Base-by-base conservation (phyloP, 495 filamentous ascomycete species). In the Neurospora africana region DNA sequence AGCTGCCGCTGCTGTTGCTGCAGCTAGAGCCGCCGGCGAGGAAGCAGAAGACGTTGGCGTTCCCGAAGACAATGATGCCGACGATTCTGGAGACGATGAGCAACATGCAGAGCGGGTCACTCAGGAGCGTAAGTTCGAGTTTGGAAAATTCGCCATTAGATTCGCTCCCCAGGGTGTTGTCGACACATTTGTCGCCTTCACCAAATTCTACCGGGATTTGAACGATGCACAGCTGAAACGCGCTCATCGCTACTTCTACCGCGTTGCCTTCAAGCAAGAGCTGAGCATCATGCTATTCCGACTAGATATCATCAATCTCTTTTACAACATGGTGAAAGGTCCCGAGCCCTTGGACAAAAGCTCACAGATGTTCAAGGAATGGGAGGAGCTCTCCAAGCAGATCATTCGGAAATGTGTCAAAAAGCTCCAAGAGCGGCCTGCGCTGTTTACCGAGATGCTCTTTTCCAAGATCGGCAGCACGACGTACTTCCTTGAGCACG, bases 321-420 rank as follows among this genome's bases (percentile, higher is more conserved):
- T 99, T 67, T 89, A 97, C 75, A 88, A 89, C 73, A 95, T 98
- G 88, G 92, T 98, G 78, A 97, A 97, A 79, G 96, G 96, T 2
- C 92, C 93, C 0, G 90, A 92, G 61, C 89, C 89, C 4, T 80
- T 99, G 44, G 89, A 93, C 79, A 87, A 86, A 70, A 83, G 82
- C 68, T 81, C 81, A 11, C 79, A 87, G 8, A 86, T 88, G 58
- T 96, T 87, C 80, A 92, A 90, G 77, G 95, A 98, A 75, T 97
- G 96, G 94, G 92, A 98, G 74, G 92, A 95, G 76, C 83, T 99
- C 40, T 88, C 92, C 4, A 89, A 90, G 76, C 93, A 98, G 72
- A 85, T 95, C 36, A 82, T 98, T 39, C 91, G 87, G 75, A 90
- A 86, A 76, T 85, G 93, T 72, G 81, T 89, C 23, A 91, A 92